Evolutionary conservation across 495 filamentous ascomycete species (phyloP).

Genomic region (Aspergillus heteromorphus): DNA sequence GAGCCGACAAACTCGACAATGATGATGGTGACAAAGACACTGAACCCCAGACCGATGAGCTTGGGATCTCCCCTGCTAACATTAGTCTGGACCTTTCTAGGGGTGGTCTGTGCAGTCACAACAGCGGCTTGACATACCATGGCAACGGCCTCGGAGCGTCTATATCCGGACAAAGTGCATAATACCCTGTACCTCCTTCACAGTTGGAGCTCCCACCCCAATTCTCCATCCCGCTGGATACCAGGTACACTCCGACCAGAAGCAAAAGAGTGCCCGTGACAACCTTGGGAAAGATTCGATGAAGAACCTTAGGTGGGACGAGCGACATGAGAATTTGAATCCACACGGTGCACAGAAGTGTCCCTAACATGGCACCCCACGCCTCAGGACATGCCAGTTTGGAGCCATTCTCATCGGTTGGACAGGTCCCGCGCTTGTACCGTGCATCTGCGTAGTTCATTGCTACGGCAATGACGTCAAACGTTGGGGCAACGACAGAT

Average conservation of each 20-base stretch:
- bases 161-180: constrained; percentile 60
- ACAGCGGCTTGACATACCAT: constrained; percentile 30
- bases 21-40: constrained; percentile 76
- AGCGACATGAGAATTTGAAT: constrained; percentile 30
- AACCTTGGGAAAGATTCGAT: constrained; percentile 74
- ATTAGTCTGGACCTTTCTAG: too few species aligned
- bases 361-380: constrained; percentile 81
- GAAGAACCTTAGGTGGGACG: constrained; percentile 51
- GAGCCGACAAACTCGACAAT: constrained; percentile 71
- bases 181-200: constrained; percentile 45
- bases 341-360: constrained; percentile 50
- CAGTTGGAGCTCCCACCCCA: constrained; percentile 73
- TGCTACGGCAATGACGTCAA: constrained; percentile 74
- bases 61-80: constrained; percentile 61
- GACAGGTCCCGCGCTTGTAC: constrained; percentile 72
- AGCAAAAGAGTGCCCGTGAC: constrained; percentile 74
- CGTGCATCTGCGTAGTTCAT: constrained; percentile 69
- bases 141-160: constrained; percentile 66
- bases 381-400: constrained; percentile 71
- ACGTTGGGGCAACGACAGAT: constrained; percentile 77
- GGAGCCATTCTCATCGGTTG: constrained; percentile 52
- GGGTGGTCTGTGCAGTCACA: too few species aligned
- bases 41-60: constrained; percentile 77
- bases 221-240: constrained; percentile 66
- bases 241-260: constrained; percentile 66